phyloP scores from a whole-genome alignment of 164 flowering plant genomes.

The Macadamia integrifolia region DNA sequence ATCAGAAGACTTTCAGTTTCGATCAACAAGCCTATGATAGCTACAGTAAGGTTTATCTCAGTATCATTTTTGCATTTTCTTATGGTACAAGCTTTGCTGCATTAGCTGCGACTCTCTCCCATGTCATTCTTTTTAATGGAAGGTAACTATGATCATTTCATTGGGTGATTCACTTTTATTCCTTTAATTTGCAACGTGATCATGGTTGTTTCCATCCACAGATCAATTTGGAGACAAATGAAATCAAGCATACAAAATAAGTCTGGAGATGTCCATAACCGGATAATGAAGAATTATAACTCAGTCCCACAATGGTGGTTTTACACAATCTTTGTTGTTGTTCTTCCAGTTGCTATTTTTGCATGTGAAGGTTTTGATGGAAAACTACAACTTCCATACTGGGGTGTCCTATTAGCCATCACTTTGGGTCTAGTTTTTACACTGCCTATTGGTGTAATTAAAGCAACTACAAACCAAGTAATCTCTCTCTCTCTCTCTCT shows the following conservation, averaged over 20 bases:
- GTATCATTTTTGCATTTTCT: slow-evolving; percentile 41
- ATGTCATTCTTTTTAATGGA: slow-evolving; percentile 61
- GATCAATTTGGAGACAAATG: no score
- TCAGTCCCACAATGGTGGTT: slow-evolving; percentile 69
- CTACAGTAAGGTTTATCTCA: slow-evolving; percentile 52
- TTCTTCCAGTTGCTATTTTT: slow-evolving; percentile 24
- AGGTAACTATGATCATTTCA: slow-evolving; percentile 25
- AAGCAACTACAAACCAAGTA: slow-evolving; percentile 58
- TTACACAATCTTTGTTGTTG: slow-evolving; percentile 19
- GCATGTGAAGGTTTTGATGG: slow-evolving; percentile 39
- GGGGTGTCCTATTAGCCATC: slow-evolving; percentile 51
- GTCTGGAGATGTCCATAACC: slow-evolving; percentile 30
- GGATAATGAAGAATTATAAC: slow-evolving; percentile 52
- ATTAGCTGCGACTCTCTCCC: slow-evolving; percentile 43
- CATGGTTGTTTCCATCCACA: neutral
- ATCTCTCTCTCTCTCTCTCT: no score
- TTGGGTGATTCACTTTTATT: no score
- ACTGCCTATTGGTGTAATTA: slow-evolving; percentile 45
- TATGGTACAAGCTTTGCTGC: slow-evolving; percentile 62
- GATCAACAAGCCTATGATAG: slow-evolving; percentile 26
- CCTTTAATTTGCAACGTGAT: no score
- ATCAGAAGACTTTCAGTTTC: slow-evolving; percentile 23
- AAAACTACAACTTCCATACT: slow-evolving; percentile 56
- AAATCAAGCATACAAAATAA: no score
- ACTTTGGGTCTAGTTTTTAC: slow-evolving; percentile 41